Evolutionary conservation across 2,329 filamentous ascomycete genomes (phyloP).

Genomic region (Ceratocystis eucalypticola): DNA sequence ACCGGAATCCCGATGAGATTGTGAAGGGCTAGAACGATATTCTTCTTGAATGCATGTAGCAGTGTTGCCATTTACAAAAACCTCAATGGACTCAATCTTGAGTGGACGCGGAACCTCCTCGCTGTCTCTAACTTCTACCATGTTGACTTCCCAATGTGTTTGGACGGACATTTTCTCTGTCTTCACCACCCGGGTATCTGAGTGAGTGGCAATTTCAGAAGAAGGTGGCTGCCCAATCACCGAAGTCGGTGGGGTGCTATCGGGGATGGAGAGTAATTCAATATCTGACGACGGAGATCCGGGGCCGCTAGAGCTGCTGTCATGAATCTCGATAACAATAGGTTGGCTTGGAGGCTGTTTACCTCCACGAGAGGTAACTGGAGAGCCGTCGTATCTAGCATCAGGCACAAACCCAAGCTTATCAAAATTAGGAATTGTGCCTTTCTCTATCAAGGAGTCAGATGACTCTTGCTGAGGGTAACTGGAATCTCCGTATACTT

Average conservation of each 20-base stretch:
- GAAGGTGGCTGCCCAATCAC: neutral
- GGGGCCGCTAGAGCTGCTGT: neutral
- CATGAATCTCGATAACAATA: neutral
- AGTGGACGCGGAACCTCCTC: neutral
- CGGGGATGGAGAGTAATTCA: neutral
- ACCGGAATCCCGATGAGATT: neutral
- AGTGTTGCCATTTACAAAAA: neutral
- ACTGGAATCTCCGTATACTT: conserved; percentile 27
- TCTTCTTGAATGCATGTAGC: neutral
- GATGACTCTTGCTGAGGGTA: neutral
- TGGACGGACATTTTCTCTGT: neutral
- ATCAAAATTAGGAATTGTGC: neutral
- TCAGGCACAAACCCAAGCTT: neutral
- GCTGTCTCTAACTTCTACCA: conserved; percentile 2
- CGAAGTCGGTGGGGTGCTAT: conserved; percentile 6
- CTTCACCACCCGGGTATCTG: neutral
- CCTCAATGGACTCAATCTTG: neutral
- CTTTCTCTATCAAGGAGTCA: neutral
- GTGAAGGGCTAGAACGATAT: neutral
- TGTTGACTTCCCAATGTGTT: conserved; percentile 13
- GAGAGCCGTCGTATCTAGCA: neutral
- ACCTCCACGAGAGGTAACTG: neutral
- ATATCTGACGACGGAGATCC: neutral
- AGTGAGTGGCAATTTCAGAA: neutral
- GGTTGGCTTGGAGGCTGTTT: neutral